Evolutionary conservation across 768 basidiomycete genomes (phyloP), one percentile per base, ranked within the genome.

Genomic region (Scleroderma citrinum): DNA sequence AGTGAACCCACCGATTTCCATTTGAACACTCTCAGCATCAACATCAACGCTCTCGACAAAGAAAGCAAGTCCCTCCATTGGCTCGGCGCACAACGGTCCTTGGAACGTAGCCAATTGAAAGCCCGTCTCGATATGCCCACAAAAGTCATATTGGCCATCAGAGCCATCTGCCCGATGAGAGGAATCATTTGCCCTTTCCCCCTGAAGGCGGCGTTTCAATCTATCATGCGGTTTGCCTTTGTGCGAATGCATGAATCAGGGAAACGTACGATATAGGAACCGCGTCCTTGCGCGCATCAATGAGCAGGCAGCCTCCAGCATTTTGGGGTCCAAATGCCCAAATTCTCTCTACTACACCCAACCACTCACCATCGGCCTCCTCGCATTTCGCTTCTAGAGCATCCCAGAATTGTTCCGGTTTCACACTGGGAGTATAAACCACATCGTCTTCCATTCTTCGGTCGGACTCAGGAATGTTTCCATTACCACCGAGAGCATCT

Each of bases 31-130:
- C 36, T 76, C 77, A 43, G 59, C 59, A 56, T 92, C 80, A 19
- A 91, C 71, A 13, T 78, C 74, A 3, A 97, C 69, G 23, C 71
- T 73, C 62, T 97, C 93, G 1, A 97, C 77, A 52, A 95, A 89
- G 69, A 86, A 98, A 0, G 84, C 91, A 71, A 99, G 71, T 0
- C 95, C 95, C 56, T 94, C 86, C 7, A 97, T 82, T 2, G 96
- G 96, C 65, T 99, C 96, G 7, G 85, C 87, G 57, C 96, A 98
- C 17, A 99, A 68, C 12, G 96, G 95, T 0, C 96, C 96, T 67
- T 94, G 92, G 64, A 92, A 87, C 2, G 86, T 87, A 1, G 92
- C 94, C 41, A 98, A 77, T 68, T 96, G 94, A 69, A 99, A 99
- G 2, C 94, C 95, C 4, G 85, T 87, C 64, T 97, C 93, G 26